Conservation (phyloP, 768 basidiomycete genomes). For the Gloeostereum incarnatum region DNA sequence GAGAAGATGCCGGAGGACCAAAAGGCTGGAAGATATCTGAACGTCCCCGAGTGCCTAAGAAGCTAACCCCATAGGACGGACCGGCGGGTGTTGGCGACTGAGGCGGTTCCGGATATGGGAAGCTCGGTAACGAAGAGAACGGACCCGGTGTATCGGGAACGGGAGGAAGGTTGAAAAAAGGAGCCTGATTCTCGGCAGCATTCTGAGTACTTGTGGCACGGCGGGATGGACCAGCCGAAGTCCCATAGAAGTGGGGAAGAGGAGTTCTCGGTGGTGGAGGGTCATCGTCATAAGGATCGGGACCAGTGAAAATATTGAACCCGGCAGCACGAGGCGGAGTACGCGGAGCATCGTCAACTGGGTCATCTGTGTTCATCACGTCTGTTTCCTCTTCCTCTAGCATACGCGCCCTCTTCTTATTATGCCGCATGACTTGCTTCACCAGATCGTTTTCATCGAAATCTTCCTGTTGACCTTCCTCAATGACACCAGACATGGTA, state of each 20-base stretch:
- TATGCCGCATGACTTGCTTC: conserved; percentile 29
- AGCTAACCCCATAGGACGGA: conserved; percentile 5
- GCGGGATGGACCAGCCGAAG: conserved; percentile 14
- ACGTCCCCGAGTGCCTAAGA: conserved; percentile 15
- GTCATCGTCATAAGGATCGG: conserved; percentile 25
- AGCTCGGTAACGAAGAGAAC: conserved; percentile 28
- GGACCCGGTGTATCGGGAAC: conserved; percentile 43
- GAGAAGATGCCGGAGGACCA: conserved; percentile 31
- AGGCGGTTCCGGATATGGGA: conserved; percentile 47
- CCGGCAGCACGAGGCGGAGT: conserved; percentile 21
- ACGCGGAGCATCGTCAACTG: conserved; percentile 7
- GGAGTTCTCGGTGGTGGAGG: conserved; percentile 41
- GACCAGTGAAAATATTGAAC: conserved; percentile 43
- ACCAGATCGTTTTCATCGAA: conserved; percentile 25
- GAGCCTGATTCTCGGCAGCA: conserved; percentile 43
- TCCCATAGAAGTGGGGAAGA: conserved; percentile 42
- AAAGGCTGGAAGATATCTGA: conserved; percentile 38
- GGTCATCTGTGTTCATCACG: conserved; percentile 6
- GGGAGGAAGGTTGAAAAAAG: conserved; percentile 37
- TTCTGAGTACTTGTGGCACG: conserved; percentile 35
- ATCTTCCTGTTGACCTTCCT: conserved; percentile 29
- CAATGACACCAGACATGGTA: conserved; percentile 28
- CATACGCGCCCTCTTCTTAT: conserved; percentile 41
- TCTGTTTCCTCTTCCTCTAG: conserved; percentile 14
- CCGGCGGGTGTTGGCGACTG: conserved; percentile 48